Percentiles rank a stretch among this genome's conserved stretches.
Conservation (phyloP, 192 early-diverging fungal species). For the Coemansia sp. region DNA sequence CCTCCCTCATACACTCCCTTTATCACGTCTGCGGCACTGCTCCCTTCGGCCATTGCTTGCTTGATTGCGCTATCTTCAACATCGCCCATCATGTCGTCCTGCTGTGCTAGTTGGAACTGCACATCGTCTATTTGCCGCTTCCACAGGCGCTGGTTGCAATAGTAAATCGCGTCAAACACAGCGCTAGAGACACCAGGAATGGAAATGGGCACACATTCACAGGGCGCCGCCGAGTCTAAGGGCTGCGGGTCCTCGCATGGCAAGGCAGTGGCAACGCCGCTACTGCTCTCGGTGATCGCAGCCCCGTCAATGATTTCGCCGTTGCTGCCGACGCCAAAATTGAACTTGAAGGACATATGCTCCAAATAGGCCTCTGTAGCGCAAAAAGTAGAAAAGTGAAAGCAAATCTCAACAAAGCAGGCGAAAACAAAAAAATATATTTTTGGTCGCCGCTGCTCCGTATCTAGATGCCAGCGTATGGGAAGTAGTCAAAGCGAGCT, state of each 20-base stretch:
- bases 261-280: not conserved
- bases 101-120: conserved; percentile 77
- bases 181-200: conserved; percentile 35
- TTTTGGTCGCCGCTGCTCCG: not conserved
- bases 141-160: conserved; percentile 50
- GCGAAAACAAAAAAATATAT: too few species aligned
- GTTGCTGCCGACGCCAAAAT: conserved; percentile 36
- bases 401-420: too few species aligned
- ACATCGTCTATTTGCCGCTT: conserved; percentile 77
- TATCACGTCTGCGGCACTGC: conserved; percentile 67
- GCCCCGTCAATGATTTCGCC: conserved; percentile 4
- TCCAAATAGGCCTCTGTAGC: not conserved
- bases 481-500: conserved; percentile 1
- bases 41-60: conserved; percentile 33
- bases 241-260: not conserved
- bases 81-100: conserved; percentile 61
- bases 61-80: conserved; percentile 28
- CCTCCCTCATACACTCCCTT: conserved; percentile 93
- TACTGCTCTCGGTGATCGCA: not conserved
- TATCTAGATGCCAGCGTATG: not conserved
- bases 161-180: conserved; percentile 42
- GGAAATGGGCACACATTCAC: conserved; percentile 24
- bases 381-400: not conserved
- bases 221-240: conserved; percentile 6
- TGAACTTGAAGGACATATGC: conserved; percentile 51